Evolutionary conservation across 192 early-diverging fungal genomes (phyloP), one percentile per base, ranked within the genome.

Genomic region (Coemansia sp.): DNA sequence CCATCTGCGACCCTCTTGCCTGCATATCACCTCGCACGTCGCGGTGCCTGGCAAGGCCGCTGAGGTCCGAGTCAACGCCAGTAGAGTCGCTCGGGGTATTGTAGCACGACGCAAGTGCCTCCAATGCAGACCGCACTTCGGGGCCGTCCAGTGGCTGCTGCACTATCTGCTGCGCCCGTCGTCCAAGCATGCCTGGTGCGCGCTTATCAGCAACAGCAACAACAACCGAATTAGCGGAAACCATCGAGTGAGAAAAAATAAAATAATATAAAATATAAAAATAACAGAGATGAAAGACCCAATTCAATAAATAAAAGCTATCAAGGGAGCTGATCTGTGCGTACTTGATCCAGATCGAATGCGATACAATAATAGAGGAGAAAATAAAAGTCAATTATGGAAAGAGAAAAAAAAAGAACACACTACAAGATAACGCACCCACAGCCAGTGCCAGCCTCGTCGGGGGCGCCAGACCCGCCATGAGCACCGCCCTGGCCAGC

Each of bases 341-440:
- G 24, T 24, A 2, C n/a, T 22, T 50, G 58, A 20, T 43, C 24
- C 38, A 22, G 38, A 53, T 31, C 27, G 36, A 52, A 39, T 36
- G 20, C 31, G 22, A 34, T 12, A 39, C 40, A 27, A 47, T 43
- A 24, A 38, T 22, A 18, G 29, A 38, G 18, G 36, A 60, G 64
- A 33, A 44, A 65, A 22, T 44, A 53, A 64, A 47, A 58, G 53
- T 29, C 43, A 43, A 62, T 31, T 39, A 16, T 47, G 24, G 27
- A 64, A 39, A 24, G 24, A 24, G 24, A 24, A 24, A 24, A 24
- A 24, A 24, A 24, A 24, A 41, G 38, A 41, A 40, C 39, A 58
- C 49, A 18, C 82, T 84, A 90, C 77, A 90, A 80, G 46, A 90
- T 78, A 9, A 89, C 57, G 78, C 89, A 90, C 67, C 85, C 84